Base-by-base conservation (phyloP, 108 stramenopile species). In the Cyclotella atomus region DNA sequence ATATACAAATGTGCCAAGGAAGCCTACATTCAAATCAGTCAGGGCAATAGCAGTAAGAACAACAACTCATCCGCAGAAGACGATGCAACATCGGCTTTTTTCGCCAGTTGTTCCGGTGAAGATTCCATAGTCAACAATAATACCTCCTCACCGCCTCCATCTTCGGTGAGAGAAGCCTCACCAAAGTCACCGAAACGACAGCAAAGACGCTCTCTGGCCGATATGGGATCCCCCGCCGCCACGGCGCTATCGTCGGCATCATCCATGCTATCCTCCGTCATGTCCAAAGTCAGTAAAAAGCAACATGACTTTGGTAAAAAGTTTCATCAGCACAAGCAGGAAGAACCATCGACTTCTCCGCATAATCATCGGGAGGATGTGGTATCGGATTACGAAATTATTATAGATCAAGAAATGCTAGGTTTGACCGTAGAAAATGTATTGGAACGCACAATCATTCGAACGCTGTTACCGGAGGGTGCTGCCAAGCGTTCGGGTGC, bases 351-450 rank as follows among this genome's bases (percentile, higher is more conserved):
- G 45, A 3, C 34, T 5, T 20, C 52, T 30, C 23, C 29, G 44
- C 3, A 15, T 10, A 19, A 25, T 24, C 53, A 34, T 38, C 30
- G 7, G 47, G 33, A 33, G n/a, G 14, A 47, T 41, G 23, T 23
- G 29, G 14, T 15, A 15, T 32, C 29, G 47, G 88, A 90, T 55
- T 92, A 95, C 59, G 79, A 81, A 45, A 88, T 93, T 21, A 46
- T 77, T 20, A 90, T 92, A 53, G 84, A 91, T 56, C 82, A 91
- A 53, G 92, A 95, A 83, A 93, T 93, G 91, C 79, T 96, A 0
- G 95, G 95, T 27, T 79, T 96, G 16, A 96, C 95, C 3, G 95
- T 96, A 27, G 95, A 96, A 61, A 96, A 96, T 76, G 92, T 96
- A 12, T 69, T 96, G 21, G 95, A 96, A 79, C 77, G 95, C 0